phyloP scores from a whole-genome alignment of 2,329 filamentous ascomycete genomes.

The Leptographium lundbergii region DNA sequence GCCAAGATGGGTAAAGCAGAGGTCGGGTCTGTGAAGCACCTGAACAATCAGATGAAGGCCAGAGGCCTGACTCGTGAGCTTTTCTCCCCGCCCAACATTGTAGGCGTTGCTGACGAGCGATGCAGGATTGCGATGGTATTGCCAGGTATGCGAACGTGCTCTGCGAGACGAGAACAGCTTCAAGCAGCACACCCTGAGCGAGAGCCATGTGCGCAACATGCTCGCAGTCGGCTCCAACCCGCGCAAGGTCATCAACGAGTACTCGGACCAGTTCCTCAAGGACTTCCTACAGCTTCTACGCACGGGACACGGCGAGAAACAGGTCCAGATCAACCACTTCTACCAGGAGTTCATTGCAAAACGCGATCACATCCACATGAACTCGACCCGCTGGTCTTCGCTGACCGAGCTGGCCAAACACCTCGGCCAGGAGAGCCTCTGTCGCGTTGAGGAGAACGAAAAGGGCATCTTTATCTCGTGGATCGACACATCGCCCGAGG shows the following conservation, averaged over 20 bases:
- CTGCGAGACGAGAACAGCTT: slow-evolving; percentile 76
- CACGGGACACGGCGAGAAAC: slow-evolving; percentile 83
- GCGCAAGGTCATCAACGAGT: slow-evolving; percentile 71
- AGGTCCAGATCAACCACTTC: slow-evolving; percentile 79
- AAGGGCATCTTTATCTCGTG: slow-evolving; percentile 80
- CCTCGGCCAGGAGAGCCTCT: slow-evolving; percentile 75
- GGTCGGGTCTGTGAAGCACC: slow-evolving; percentile 78
- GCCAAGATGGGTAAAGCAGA: slow-evolving; percentile 80
- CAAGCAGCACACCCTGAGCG: slow-evolving; percentile 75
- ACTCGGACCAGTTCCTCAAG: slow-evolving; percentile 63
- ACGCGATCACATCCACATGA: slow-evolving; percentile 77
- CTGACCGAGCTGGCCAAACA: slow-evolving; percentile 85
- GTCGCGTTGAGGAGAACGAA: slow-evolving; percentile 75
- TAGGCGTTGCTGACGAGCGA: neutral
- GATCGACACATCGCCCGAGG: slow-evolving; percentile 86
- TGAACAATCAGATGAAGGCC: slow-evolving; percentile 82
- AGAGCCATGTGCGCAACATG: slow-evolving; percentile 84
- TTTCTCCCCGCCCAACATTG: neutral
- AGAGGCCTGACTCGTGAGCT: slow-evolving; percentile 37
- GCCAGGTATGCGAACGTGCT: slow-evolving; percentile 66
- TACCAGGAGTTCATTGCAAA: slow-evolving; percentile 89
- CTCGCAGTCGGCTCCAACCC: slow-evolving; percentile 77
- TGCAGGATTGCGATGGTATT: slow-evolving; percentile 78
- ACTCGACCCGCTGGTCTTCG: slow-evolving; percentile 77
- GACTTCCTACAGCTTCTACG: slow-evolving; percentile 68